Conservation (phyloP, 805 yeast species). For the Lachancea waltii region DNA sequence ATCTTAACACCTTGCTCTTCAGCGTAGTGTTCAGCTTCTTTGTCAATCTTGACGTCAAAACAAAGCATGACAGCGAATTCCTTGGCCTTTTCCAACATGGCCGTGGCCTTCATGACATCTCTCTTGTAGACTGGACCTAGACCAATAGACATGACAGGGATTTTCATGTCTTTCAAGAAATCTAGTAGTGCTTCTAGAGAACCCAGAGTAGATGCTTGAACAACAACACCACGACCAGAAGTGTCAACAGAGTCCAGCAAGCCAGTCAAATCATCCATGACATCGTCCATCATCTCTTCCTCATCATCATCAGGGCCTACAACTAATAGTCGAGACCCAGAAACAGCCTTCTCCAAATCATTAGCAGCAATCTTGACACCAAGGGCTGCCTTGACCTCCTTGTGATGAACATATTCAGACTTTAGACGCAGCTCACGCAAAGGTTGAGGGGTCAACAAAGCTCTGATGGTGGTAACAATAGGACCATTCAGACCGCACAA, state of each 20-base stretch:
- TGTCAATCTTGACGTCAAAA: slow-evolving; percentile 95
- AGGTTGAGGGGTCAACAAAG: slow-evolving; percentile 95
- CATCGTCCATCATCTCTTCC: slow-evolving; percentile 95
- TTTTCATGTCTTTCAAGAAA: slow-evolving; percentile 96
- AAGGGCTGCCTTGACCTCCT: slow-evolving; percentile 96
- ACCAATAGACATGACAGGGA: slow-evolving; percentile 98
- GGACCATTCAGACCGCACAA: slow-evolving; percentile 99
- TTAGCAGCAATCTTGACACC: slow-evolving; percentile 99
- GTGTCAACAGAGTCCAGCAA: slow-evolving; percentile 90
- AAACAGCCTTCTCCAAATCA: slow-evolving; percentile 96
- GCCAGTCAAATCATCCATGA: slow-evolving; percentile 97
- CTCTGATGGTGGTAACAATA: slow-evolving; percentile 92
- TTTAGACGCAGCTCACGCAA: slow-evolving; percentile 92
- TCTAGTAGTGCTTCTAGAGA: slow-evolving; percentile 94
- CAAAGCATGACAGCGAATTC: slow-evolving; percentile 97
- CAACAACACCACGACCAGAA: slow-evolving; percentile 95
- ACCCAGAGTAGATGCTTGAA: slow-evolving; percentile 97
- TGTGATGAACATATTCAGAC: slow-evolving; percentile 93
- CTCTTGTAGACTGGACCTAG: slow-evolving; percentile 97
- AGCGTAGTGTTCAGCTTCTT: slow-evolving; percentile 98
- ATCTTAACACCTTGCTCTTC: slow-evolving; percentile 85
- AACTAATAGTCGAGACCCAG: slow-evolving; percentile 92
- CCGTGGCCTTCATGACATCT: slow-evolving; percentile 95
- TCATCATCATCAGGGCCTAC: slow-evolving; percentile 98
- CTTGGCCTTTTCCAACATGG: slow-evolving; percentile 95